Conservation (phyloP, 2,329 filamentous ascomycete species). For the Pleoardoris graminearum region DNA sequence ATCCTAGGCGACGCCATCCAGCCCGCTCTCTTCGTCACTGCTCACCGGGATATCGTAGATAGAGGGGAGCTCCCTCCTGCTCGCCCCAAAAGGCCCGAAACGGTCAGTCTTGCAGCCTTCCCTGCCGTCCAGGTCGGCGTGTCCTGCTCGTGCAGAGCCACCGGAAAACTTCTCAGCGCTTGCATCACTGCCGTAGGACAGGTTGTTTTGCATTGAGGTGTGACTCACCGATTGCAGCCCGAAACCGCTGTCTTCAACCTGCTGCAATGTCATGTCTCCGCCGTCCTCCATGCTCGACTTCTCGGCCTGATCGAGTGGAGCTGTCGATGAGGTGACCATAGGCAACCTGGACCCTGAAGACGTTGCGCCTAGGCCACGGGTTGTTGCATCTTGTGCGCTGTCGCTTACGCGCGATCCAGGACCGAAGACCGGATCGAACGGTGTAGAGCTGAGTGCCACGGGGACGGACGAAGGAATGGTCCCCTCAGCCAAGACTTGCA, state of each 20-base stretch:
- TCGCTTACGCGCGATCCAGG: conserved; percentile 27
- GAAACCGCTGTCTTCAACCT: conserved; percentile 16
- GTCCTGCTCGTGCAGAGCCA: conserved; percentile 24
- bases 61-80: conserved; percentile 16
- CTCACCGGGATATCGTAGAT: conserved; percentile 18
- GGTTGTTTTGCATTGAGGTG: conserved; percentile 31
- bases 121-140: conserved; percentile 20
- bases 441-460: conserved; percentile 27
- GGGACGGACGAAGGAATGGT: conserved; percentile 21
- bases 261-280: conserved; percentile 8
- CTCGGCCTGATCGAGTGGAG: conserved; percentile 8
- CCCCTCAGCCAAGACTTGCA: conserved; percentile 12
- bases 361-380: conserved; percentile 20
- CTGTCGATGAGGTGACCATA: conserved; percentile 22
- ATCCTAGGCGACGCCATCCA: conserved; percentile 9
- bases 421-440: conserved; percentile 19
- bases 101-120: conserved; percentile 10
- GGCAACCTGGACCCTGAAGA: conserved; percentile 14
- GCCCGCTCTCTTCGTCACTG: conserved; percentile 17
- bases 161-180: conserved; percentile 13
- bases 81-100: conserved; percentile 17
- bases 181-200: conserved; percentile 21
- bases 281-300: neutral
- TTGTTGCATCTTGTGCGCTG: conserved; percentile 24
- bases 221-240: conserved; percentile 27